phyloP scores from a whole-genome alignment of 352 stramenopile species.

The Elongisporangium anandrum region DNA sequence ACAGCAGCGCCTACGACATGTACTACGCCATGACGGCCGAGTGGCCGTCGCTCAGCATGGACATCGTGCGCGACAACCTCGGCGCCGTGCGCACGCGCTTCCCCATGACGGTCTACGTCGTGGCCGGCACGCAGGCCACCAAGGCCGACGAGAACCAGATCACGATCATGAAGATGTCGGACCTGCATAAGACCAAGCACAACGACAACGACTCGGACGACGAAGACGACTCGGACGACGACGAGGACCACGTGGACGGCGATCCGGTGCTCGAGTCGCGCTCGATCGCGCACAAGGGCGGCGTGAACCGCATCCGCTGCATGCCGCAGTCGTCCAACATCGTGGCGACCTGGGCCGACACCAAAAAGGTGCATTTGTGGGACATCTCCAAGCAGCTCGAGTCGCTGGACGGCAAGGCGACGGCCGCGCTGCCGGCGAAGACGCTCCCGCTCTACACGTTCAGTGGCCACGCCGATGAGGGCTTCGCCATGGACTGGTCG shows the following conservation, averaged over 20 bases:
- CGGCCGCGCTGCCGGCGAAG: constrained; percentile 48
- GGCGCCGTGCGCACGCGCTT: constrained; percentile 92
- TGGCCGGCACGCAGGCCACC: constrained; percentile 95
- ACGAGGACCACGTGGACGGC: constrained; percentile 94
- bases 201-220: constrained; percentile 73
- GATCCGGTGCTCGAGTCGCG: constrained; percentile 95
- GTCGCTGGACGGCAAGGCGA: constrained; percentile 79
- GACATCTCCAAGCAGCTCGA: constrained; percentile 91
- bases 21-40: constrained; percentile 98
- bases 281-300: constrained; percentile 93
- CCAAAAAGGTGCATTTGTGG: constrained; percentile 94
- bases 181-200: constrained; percentile 94
- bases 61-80: constrained; percentile 95
- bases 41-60: constrained; percentile 97
- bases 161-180: constrained; percentile 97
- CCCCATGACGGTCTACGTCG: constrained; percentile 95
- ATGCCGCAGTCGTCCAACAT: constrained; percentile 97
- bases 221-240: constrained; percentile 62
- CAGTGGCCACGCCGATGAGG: constrained; percentile 93
- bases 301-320: constrained; percentile 93
- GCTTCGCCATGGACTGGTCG: constrained; percentile 99
- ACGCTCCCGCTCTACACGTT: constrained; percentile 90
- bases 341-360: constrained; percentile 96
- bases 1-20: constrained; percentile 99
- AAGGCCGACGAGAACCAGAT: constrained; percentile 94